These are phyloP conservation scores for Dipodascopsis tothii DNA, from an alignment of 805 yeast genomes.

Conservation along the genomic window DNA sequence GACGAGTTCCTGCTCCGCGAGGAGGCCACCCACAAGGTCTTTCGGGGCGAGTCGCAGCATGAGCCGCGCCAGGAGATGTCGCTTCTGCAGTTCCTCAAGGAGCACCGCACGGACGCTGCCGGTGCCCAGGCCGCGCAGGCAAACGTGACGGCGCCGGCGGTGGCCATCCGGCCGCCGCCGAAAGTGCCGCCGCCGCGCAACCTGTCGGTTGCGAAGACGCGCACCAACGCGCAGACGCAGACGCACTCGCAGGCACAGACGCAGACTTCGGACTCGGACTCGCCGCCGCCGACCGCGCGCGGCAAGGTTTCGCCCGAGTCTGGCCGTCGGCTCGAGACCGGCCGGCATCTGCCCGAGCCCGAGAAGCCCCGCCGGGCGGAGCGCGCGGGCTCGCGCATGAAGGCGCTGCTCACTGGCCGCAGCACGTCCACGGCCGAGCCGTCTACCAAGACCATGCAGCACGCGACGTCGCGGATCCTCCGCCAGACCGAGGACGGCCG, in stretches of 20 bases:
- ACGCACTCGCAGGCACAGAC: not conserved
- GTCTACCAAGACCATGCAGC: not conserved
- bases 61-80: not conserved
- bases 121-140: no score
- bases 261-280: not conserved
- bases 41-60: not conserved
- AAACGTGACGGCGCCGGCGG: not conserved
- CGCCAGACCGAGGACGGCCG: conserved; percentile 6
- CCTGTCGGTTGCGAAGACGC: not conserved
- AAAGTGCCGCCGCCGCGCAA: no score
- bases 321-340: no score
- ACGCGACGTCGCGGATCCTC: not conserved
- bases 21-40: not conserved
- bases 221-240: not conserved
- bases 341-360: no score
- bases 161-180: no score
- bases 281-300: not conserved
- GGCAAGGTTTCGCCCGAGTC: not conserved
- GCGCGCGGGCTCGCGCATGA: not conserved
- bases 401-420: not conserved
- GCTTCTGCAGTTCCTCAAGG: not conserved
- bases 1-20: conserved; percentile 1
- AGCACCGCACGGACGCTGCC: not conserved
- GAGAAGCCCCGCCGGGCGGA: no score
- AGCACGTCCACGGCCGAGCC: not conserved